These are phyloP conservation scores for Arxiozyma slooffiae DNA, from an alignment of 1,139 yeast genomes.

Conservation along the genomic window DNA sequence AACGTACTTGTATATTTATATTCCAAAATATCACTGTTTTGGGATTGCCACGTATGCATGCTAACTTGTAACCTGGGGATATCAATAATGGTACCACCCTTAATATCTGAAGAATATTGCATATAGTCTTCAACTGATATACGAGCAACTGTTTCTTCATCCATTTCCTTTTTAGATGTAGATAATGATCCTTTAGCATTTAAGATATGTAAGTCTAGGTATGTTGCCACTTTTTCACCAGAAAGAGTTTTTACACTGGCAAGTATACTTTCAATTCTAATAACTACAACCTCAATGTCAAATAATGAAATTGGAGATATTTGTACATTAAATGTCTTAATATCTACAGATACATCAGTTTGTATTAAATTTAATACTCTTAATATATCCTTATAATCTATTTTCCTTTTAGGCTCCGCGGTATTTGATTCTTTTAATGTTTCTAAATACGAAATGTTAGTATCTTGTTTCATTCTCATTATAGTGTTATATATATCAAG, in stretches of 20 bases:
- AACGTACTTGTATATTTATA: constrained; percentile 61
- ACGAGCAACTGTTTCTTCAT: constrained; percentile 38
- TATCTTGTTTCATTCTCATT: constrained; percentile 64
- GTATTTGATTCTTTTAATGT: constrained; percentile 35
- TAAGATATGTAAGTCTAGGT: constrained; percentile 41
- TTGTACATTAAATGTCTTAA: constrained; percentile 49
- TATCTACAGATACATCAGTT: constrained; percentile 53
- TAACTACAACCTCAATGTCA: constrained; percentile 63
- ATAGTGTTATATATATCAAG: constrained; percentile 69
- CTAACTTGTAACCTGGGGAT: constrained; percentile 67
- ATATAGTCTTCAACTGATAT: constrained; percentile 49
- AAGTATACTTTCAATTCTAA: constrained; percentile 48
- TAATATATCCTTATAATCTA: constrained; percentile 18
- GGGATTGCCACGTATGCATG: constrained; percentile 66
- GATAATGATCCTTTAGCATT: constrained; percentile 62
- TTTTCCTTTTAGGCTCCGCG: constrained; percentile 13
- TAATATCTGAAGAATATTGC: constrained; percentile 46
- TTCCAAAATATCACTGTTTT: constrained; percentile 43
- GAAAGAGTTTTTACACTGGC: constrained; percentile 51
- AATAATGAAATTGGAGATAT: constrained; percentile 69
- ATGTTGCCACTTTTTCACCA: constrained; percentile 38
- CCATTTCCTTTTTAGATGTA: constrained; percentile 37
- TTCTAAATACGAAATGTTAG: constrained; percentile 60
- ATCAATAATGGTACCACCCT: constrained; percentile 70
- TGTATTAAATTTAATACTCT: constrained; percentile 30